These are phyloP conservation scores for Pluteus cervinus DNA, from an alignment of 768 basidiomycete genomes.

Conservation along the genomic window DNA sequence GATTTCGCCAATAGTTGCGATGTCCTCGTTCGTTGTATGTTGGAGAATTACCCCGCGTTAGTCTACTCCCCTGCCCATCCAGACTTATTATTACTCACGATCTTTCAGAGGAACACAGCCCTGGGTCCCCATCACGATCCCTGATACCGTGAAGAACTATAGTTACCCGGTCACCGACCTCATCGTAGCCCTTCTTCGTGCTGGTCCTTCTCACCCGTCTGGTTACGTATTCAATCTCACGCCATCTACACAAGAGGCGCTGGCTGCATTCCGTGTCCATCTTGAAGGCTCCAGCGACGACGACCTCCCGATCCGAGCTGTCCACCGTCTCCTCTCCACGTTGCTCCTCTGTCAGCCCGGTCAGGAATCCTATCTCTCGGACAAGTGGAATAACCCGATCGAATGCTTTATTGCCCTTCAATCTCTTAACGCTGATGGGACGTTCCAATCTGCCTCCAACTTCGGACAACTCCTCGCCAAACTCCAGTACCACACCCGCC, in stretches of 20 bases:
- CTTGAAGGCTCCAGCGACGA: too few species aligned
- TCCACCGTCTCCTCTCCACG: conserved; percentile 10
- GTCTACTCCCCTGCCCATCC: too few species aligned
- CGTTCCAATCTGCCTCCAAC: conserved; percentile 7
- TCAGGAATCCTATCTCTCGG: neutral
- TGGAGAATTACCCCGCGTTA: too few species aligned
- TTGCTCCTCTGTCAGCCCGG: neutral
- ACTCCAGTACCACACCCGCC: conserved; percentile 8
- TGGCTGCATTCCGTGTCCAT: too few species aligned
- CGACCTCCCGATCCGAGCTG: neutral
- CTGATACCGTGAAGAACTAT: too few species aligned
- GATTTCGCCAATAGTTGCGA: too few species aligned
- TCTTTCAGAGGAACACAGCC: too few species aligned
- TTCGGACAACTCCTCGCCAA: conserved; percentile 10
- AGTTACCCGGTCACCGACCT: too few species aligned
- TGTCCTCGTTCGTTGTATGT: too few species aligned
- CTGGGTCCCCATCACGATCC: too few species aligned
- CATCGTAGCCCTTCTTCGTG: too few species aligned
- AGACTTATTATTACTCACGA: too few species aligned
- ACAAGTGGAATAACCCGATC: conserved; percentile 9
- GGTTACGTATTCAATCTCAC: conserved; percentile 4
- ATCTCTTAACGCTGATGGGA: conserved; percentile 9
- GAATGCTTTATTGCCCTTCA: conserved; percentile 12
- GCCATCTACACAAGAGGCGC: neutral
- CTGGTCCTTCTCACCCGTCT: neutral